Evolutionary conservation across 352 stramenopile species (phyloP).

Genomic region (Aphanomyces astaci): DNA sequence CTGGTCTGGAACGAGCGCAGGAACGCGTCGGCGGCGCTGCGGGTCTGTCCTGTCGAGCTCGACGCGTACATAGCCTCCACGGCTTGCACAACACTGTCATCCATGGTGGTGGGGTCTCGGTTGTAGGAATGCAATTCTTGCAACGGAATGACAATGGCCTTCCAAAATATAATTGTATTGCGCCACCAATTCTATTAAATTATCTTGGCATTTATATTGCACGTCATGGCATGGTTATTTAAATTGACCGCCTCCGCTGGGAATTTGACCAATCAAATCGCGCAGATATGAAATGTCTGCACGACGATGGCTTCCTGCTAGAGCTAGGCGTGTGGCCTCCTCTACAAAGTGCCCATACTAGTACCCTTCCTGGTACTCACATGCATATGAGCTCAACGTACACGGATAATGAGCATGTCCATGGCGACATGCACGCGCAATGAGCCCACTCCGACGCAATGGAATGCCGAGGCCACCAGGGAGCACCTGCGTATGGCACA

Average conservation of each 20-base stretch:
- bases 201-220: not conserved
- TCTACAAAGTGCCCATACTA: too few relatives aligned
- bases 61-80: conserved; percentile 20
- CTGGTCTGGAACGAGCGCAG: conserved; percentile 73
- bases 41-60: not conserved
- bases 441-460: too few relatives aligned
- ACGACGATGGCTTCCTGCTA: not conserved
- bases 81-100: conserved; percentile 16
- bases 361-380: too few relatives aligned
- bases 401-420: too few relatives aligned
- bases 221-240: not conserved
- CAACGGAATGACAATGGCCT: not conserved
- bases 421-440: too few relatives aligned
- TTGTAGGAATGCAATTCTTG: not conserved
- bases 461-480: too few relatives aligned
- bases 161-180: not conserved
- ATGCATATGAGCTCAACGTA: too few relatives aligned
- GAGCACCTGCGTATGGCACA: too few relatives aligned
- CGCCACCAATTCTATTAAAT: not conserved
- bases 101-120: not conserved
- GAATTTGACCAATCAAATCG: not conserved
- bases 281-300: not conserved
- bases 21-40: conserved; percentile 50
- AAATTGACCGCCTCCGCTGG: not conserved
- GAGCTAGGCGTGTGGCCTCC: too few relatives aligned